Evolutionary conservation across 257 asterid species (phyloP), one percentile per base, ranked within the genome.

Genomic region (Jacaranda copaia): DNA sequence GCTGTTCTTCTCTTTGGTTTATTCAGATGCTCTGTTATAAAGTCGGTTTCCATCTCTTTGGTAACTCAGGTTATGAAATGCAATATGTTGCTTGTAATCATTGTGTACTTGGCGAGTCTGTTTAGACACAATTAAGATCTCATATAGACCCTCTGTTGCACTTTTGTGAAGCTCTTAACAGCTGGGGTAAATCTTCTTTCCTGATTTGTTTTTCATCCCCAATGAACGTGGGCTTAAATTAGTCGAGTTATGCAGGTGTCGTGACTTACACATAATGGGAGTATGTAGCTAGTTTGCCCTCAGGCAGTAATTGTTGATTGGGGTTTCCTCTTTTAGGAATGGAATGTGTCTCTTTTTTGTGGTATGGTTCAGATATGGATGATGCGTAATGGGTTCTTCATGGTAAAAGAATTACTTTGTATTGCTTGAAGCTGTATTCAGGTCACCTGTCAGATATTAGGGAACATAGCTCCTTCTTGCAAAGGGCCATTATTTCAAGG

Each of bases 51-150:
- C 72, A 25, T 25, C 32, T 25, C 32, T n/a, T n/a, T n/a, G n/a
- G n/a, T 25, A 25, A 25, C 9, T 15, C 38, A 40, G 38, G 36
- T 51, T 53, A 25, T 53, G 55, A 52, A 52, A 79, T 48, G 72
- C 69, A 45, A 66, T 56, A n/a, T 36, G 55, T 72, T 52, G 74
- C 49, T 42, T 71, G 70, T 78, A 57, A 18, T 71, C 36, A 65
- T 78, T 53, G 74, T 68, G n/a, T 61, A 63, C 55, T 72, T 53
- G 82, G 36, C 48, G 60, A 76, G 75, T 55, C 58, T 66, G 66
- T 48, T 25, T 25, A 25, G 32, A 25, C 32, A 25, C 32, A 25
- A 25, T 0, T 25, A 25, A 25, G 32, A 25, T 25, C 32, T 25
- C 32, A 25, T 25, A 25, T 25, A 25, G 32, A 25, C 32, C 32